phyloP scores from a whole-genome alignment of 352 stramenopile genomes.

The Globisporangium abappressorium region DNA sequence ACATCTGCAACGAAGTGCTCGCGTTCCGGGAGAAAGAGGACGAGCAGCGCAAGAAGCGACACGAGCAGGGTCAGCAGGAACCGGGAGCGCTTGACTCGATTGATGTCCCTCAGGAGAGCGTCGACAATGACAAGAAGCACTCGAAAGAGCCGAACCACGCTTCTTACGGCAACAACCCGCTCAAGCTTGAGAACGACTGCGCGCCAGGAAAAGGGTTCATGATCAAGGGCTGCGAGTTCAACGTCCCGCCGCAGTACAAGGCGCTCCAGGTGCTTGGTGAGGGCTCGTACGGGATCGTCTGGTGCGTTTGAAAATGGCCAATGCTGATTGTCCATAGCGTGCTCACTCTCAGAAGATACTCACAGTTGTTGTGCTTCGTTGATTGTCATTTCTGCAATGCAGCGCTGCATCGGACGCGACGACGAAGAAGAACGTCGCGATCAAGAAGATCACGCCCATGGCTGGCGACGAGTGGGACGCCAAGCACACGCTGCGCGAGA shows the following conservation, averaged over 20 bases:
- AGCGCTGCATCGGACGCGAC: slow-evolving; percentile 71
- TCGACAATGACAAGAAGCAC: neutral
- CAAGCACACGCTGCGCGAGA: slow-evolving; percentile 91
- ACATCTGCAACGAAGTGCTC: slow-evolving; percentile 78
- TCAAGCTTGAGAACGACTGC: slow-evolving; percentile 58
- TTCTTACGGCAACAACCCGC: slow-evolving; percentile 3
- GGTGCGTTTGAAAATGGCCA: slow-evolving; percentile 25
- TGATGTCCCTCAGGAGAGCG: neutral
- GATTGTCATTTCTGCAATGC: slow-evolving; percentile 15
- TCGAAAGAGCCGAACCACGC: neutral
- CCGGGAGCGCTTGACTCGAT: no score
- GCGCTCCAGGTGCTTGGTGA: slow-evolving; percentile 86
- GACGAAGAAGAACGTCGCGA: slow-evolving; percentile 81
- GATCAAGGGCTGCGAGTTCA: slow-evolving; percentile 84
- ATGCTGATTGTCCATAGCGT: no score
- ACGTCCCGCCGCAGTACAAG: slow-evolving; percentile 78
- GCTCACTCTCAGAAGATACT: no score
- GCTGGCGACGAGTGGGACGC: slow-evolving; percentile 85
- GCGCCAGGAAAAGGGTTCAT: slow-evolving; percentile 59
- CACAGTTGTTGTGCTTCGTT: neutral
- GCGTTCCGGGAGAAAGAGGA: slow-evolving; percentile 47
- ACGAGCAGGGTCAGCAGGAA: slow-evolving; percentile 14
- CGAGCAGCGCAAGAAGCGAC: slow-evolving; percentile 28
- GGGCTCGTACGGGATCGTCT: slow-evolving; percentile 93
- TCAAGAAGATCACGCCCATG: slow-evolving; percentile 94